phyloP scores from a whole-genome alignment of 495 filamentous ascomycete species.

The Sphaerosporella brunnea region DNA sequence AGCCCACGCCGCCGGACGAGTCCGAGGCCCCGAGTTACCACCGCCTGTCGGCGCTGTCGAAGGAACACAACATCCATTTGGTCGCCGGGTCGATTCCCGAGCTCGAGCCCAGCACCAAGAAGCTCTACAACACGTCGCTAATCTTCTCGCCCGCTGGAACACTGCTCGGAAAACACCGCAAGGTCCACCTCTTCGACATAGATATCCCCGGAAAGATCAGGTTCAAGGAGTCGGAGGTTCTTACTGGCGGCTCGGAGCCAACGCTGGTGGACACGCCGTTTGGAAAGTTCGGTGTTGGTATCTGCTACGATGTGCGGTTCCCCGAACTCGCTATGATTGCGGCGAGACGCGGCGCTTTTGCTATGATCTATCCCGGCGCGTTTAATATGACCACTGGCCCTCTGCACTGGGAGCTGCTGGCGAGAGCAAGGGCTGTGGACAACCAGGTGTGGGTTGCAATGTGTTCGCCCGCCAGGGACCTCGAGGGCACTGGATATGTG shows the following conservation, averaged over 20 bases:
- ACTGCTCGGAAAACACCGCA: slow-evolving; percentile 74
- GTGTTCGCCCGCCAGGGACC: slow-evolving; percentile 68
- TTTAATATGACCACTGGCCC: slow-evolving; percentile 89
- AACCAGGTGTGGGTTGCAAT: slow-evolving; percentile 90
- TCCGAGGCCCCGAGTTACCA: slow-evolving; percentile 65
- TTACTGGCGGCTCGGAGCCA: slow-evolving; percentile 62
- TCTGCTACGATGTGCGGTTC: slow-evolving; percentile 96
- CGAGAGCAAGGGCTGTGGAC: slow-evolving; percentile 69
- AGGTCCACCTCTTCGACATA: slow-evolving; percentile 98
- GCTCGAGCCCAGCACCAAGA: slow-evolving; percentile 46
- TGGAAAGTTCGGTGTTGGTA: slow-evolving; percentile 66
- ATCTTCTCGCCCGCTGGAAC: slow-evolving; percentile 60
- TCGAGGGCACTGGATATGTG: slow-evolving; percentile 58
- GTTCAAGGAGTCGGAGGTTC: slow-evolving; percentile 78
- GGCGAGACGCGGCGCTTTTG: slow-evolving; percentile 62
- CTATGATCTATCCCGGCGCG: slow-evolving; percentile 79
- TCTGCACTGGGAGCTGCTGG: slow-evolving; percentile 76
- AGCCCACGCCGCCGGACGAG: slow-evolving; percentile 29
- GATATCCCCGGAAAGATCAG: slow-evolving; percentile 87
- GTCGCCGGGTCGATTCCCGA: slow-evolving; percentile 78
- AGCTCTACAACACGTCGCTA: slow-evolving; percentile 82
- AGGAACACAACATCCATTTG: slow-evolving; percentile 56
- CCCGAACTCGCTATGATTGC: slow-evolving; percentile 86
- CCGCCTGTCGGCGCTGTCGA: slow-evolving; percentile 60
- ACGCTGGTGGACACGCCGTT: slow-evolving; percentile 74